Evolutionary conservation across 495 filamentous ascomycete genomes (phyloP).

Genomic region (Penicillium alfredii): DNA sequence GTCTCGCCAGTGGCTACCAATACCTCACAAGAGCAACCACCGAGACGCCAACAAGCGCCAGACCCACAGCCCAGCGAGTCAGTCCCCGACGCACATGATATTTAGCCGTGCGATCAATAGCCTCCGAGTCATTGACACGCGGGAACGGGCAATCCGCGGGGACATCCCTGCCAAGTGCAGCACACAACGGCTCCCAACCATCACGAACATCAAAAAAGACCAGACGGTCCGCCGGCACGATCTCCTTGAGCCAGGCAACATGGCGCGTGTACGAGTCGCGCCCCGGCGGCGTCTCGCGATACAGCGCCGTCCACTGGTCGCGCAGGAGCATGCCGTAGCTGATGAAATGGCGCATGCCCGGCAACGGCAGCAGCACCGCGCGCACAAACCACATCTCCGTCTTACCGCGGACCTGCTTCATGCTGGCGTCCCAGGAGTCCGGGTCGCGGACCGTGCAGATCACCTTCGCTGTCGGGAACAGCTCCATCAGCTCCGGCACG

Average conservation of each 20-base stretch:
- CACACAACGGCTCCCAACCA: slow-evolving; percentile 47
- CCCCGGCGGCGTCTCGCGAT: slow-evolving; percentile 7
- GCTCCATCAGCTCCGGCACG: slow-evolving; percentile 20
- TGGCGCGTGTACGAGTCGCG: slow-evolving; percentile 17
- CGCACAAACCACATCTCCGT: slow-evolving; percentile 14
- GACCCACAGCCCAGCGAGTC: slow-evolving; percentile 13
- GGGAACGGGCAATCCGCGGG: slow-evolving; percentile 38
- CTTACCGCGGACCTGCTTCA: slow-evolving; percentile 8
- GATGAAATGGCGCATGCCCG: slow-evolving; percentile 22
- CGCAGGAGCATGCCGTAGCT: slow-evolving; percentile 9
- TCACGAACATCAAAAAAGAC: slow-evolving; percentile 42
- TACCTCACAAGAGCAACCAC: no score
- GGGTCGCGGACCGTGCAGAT: slow-evolving; percentile 25
- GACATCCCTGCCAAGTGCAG: slow-evolving; percentile 38
- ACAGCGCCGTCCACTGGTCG: slow-evolving; percentile 18
- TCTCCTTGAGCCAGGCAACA: slow-evolving; percentile 28
- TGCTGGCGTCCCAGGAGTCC: slow-evolving; percentile 18
- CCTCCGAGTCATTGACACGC: slow-evolving; percentile 26
- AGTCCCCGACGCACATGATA: slow-evolving; percentile 18
- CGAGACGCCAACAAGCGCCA: slow-evolving; percentile 6
- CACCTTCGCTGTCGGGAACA: slow-evolving; percentile 28
- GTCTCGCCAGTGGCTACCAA: no score
- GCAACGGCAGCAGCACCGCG: slow-evolving; percentile 19
- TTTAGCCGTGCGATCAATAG: slow-evolving; percentile 11
- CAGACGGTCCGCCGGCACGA: slow-evolving; percentile 39